Conservation (phyloP, 1,139 yeast species). For the Debaryomyces subglobosus region DNA sequence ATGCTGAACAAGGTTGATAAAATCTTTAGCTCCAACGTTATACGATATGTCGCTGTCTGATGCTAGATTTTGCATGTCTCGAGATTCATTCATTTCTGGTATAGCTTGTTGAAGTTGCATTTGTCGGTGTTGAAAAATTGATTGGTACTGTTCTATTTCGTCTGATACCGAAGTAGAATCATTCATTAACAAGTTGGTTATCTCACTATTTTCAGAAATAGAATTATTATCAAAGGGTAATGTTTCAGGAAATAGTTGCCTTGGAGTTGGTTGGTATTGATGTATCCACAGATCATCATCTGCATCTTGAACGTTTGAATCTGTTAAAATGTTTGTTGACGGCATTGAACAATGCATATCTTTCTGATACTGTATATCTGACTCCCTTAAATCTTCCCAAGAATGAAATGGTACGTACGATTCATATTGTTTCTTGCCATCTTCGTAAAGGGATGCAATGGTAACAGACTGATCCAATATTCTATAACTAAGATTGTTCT, state of each 20-base stretch:
- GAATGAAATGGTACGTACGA: constrained; percentile 37
- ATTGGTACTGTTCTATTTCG: constrained; percentile 5
- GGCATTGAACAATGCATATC: constrained; percentile 22
- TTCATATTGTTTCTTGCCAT: constrained; percentile 35
- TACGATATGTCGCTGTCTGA: constrained; percentile 5
- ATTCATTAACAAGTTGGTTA: constrained; percentile 25
- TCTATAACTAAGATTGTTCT: constrained; percentile 15
- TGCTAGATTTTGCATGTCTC: not conserved
- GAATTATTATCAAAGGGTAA: constrained; percentile 16
- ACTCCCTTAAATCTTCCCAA: constrained; percentile 33
- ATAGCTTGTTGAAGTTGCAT: not conserved
- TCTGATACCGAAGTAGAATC: constrained; percentile 1
- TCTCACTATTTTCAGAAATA: constrained; percentile 26
- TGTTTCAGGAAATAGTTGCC: not conserved
- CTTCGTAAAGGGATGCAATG: constrained; percentile 41
- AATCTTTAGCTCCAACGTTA: constrained; percentile 19
- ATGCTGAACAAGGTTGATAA: constrained; percentile 30
- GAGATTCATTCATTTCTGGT: not conserved
- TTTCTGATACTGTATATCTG: constrained; percentile 36
- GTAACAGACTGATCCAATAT: constrained; percentile 48
- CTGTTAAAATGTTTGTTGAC: constrained; percentile 1
- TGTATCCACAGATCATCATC: constrained; percentile 7
- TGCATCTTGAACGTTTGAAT: not conserved
- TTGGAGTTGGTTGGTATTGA: constrained; percentile 1
- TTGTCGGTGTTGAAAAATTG: not conserved